Evolutionary conservation across 192 early-diverging fungal species (phyloP), one percentile per base, ranked within the genome.

Genomic region (Gaertneriomyces semiglobifer): DNA sequence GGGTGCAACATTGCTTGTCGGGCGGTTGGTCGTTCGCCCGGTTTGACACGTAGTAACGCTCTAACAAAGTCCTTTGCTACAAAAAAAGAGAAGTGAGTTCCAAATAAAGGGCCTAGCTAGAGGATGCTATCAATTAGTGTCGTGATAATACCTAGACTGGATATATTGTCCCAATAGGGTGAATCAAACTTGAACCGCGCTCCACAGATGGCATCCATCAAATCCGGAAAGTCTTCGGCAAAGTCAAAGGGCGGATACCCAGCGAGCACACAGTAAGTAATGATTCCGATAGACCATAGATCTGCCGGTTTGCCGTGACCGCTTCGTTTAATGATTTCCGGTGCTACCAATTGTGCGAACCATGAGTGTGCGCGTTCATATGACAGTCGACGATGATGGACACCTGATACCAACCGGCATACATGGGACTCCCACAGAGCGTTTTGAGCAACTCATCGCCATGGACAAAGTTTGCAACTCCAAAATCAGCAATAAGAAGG

Each of bases 271-370:
- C 92, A 88, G 72, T 93, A 95, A 39, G 93, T 77, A 25, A 95
- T 91, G 0, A 94, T 90, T n/a, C 94, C 94, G 8, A 93, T 70
- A 58, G 87, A 89, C 94, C 94, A 96, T 74, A 96, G 78, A 66
- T 96, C 94, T 6, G 91, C 90, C 18, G 71, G 76, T 44, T 79
- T 80, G 44, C 82, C 76, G 73, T 91, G 89, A 56, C 75, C 73
- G 73, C 75, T 62, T 66, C 77, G 69, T 43, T 64, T 47, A 53
- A 94, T 73, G 9, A 96, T 83, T 72, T 96, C 93, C 3, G 93
- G 93, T 3, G 92, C 93, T 51, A 85, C 16, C 25, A 14, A 6
- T 47, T 56, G 11, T 11, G 14, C 4, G 42, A n/a, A 44, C n/a
- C n/a, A 44, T 4, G 18, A 12, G 12, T 14, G 2, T 50, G 53